Evolutionary conservation across 169 alveolate genomes (phyloP), one percentile per base, ranked within the genome.

Genomic region (Hepatocystis sp.): DNA sequence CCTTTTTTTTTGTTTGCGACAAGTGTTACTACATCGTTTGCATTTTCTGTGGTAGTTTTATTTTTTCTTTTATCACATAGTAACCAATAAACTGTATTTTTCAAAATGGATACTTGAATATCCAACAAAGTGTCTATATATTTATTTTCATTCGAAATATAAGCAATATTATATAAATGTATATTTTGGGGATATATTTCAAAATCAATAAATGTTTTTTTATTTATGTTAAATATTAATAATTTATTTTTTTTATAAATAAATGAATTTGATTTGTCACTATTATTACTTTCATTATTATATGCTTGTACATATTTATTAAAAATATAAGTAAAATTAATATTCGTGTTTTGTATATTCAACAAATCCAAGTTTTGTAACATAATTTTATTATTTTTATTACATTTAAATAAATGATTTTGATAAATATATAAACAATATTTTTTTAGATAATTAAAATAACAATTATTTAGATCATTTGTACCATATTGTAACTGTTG

Each of bases 191-290:
- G 88, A 2, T 76, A 76, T 10, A 23, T n/a, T 30, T 76, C 88
- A 76, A 58, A 76, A 76, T 76, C 88, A 4, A 76, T 76, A 34
- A 76, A 76, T 7, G 88, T 44, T 58, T 76, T 76, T 51, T 76
- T 76, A 55, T 39, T 76, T 4, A 76, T 36, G 28, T 76, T 76
- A 76, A 44, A 76, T 28, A 76, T 58, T 58, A 76, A n/a, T 58
- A 76, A 2, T 4, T 76, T 60, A 17, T 76, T 76, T 64, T 76
- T 76, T 3, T 51, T 49, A 25, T 76, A 76, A 21, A 58, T 60
- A 17, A 23, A 13, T 1, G 49, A 27, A 19, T 76, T 76, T 10
- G 58, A 11, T n/a, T n/a, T n/a, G n/a, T n/a, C n/a, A n/a, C n/a
- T n/a, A n/a, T n/a, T n/a, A n/a, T n/a, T n/a, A n/a, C n/a, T n/a